Base-by-base conservation (phyloP, 2,329 filamentous ascomycete genomes). In the Colletotrichum musicola region DNA sequence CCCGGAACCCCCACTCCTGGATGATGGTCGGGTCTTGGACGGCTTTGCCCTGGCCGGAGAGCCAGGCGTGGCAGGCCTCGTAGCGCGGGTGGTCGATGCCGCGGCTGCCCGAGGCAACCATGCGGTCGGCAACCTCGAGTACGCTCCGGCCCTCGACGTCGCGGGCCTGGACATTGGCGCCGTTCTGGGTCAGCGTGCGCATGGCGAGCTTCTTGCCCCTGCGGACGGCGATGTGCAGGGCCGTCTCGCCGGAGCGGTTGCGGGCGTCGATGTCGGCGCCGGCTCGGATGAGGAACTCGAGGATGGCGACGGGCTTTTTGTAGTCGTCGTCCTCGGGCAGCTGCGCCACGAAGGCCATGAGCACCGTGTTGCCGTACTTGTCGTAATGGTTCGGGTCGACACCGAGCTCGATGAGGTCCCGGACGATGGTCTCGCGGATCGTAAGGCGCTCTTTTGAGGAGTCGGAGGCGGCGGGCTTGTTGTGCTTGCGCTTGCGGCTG, bases 301-400 rank as follows among this genome's bases (percentile, higher is more conserved):
- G 75, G 6, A 88, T 83, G 4, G 74, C 69, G 9, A 80, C 79
- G 1, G 86, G 82, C 18, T 77, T 72, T 71, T 80, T 83, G 73
- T 87, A 83, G 71, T 86, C 83, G 25, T 86, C 83, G 22, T 86
- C 83, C 70, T 84, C 84, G 1, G 83, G 80, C 1, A 86, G 80
- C 57, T 87, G 80, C 0, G 81, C 78, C 12, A 84, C 82, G 71
- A 89, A 89, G 0, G 84, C 79, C 82, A 88, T 88, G 14, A 89
- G 81, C 1, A 86, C 85, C 0, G 87, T 88, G 73, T 84, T 82
- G 44, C 87, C 87, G 18, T 77, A 71, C 4, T 73, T 74, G 75
- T 88, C 85, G 75, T 88, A 86, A 63, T 87, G 85, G 71, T 88
- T 86, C 4, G 82, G 79, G 63, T 87, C 81, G 12, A 86, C 82